phyloP scores from a whole-genome alignment of 306 rosid genomes.

The Prunus mongolica region DNA sequence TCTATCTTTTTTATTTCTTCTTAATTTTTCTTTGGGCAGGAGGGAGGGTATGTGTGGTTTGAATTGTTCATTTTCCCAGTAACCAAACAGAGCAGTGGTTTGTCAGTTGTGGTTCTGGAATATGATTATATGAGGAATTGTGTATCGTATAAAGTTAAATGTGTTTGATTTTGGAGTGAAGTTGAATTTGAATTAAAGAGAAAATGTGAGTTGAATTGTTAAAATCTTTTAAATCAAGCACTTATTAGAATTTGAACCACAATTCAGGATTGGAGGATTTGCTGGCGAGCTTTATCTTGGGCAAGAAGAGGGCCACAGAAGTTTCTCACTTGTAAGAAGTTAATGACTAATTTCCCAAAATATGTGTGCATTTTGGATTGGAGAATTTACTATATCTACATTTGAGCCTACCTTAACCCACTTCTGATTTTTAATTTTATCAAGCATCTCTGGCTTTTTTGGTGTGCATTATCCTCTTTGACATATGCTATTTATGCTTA shows the following conservation, averaged over 20 bases:
- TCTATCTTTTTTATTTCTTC: too few species aligned
- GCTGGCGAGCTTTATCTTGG: conserved; percentile 54
- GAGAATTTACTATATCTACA: too few species aligned
- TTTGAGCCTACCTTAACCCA: background rate
- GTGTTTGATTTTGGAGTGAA: background rate
- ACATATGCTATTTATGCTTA: background rate
- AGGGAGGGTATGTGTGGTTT: too few species aligned
- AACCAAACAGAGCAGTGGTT: too few species aligned
- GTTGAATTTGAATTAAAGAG: background rate
- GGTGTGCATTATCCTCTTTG: background rate
- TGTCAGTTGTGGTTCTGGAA: background rate
- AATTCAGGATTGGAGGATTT: conserved; percentile 62
- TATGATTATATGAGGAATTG: too few species aligned
- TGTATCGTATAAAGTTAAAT: background rate
- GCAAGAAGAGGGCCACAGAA: conserved; percentile 83
- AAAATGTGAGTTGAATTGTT: background rate
- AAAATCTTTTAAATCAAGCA: background rate
- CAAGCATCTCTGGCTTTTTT: background rate
- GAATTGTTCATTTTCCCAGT: too few species aligned
- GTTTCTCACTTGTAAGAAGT: conserved; percentile 75
- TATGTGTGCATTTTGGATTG: background rate
- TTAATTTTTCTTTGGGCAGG: background rate
- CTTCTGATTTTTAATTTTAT: too few species aligned
- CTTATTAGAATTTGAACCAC: conserved; percentile 1
- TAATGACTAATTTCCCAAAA: background rate